phyloP scores from a whole-genome alignment of 2,329 filamentous ascomycete genomes.

The Claviceps arundinis region DNA sequence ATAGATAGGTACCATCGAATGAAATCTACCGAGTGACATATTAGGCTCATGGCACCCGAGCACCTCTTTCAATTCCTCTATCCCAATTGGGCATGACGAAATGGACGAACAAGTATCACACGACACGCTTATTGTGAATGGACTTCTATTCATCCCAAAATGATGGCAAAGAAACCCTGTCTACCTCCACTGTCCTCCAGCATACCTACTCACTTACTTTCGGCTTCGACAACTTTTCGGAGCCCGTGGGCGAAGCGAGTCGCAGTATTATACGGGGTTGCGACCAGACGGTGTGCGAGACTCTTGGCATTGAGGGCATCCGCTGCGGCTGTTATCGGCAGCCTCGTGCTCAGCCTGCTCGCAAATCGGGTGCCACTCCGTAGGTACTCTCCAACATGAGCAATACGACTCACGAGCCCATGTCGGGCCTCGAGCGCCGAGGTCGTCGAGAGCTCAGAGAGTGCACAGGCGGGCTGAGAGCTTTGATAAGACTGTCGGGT shows the following conservation, averaged over 20 bases:
- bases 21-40: too few relatives aligned
- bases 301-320: conserved; percentile 14
- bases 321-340: conserved; percentile 41
- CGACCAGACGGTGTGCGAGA: conserved; percentile 46
- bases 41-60: too few relatives aligned
- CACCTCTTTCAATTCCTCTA: too few relatives aligned
- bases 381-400: conserved; percentile 38
- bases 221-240: conserved; percentile 30
- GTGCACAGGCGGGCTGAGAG: too few relatives aligned
- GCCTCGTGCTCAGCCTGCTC: conserved; percentile 40
- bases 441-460: too few relatives aligned
- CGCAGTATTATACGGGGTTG: conserved; percentile 39
- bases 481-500: too few relatives aligned
- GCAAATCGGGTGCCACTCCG: conserved; percentile 12
- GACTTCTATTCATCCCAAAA: too few relatives aligned
- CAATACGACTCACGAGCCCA: conserved; percentile 38
- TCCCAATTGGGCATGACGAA: too few relatives aligned
- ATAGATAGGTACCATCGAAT: too few relatives aligned
- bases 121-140: too few relatives aligned
- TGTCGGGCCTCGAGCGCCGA: conserved; percentile 26
- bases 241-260: conserved; percentile 25
- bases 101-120: too few relatives aligned
- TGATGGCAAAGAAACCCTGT: too few relatives aligned
- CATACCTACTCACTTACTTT: conserved; percentile 39
- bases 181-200: conserved; percentile 24